These are phyloP conservation scores for Magnolia sinica DNA, from an alignment of 164 flowering plant genomes.

Conservation along the genomic window DNA sequence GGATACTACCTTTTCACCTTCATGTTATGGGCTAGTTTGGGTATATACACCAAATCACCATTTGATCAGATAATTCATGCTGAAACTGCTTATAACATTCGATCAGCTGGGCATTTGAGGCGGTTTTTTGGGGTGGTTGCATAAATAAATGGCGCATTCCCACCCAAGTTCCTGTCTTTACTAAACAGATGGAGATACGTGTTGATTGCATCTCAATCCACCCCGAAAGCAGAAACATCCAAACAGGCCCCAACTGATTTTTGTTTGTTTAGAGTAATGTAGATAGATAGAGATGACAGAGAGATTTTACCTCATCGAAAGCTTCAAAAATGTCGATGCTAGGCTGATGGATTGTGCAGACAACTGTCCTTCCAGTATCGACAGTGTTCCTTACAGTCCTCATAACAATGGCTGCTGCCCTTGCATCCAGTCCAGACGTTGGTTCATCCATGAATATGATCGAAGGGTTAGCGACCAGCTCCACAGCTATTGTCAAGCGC, in stretches of 20 bases:
- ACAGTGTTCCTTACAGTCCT: slow-evolving; percentile 97
- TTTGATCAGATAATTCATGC: neutral
- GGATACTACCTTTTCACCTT: neutral
- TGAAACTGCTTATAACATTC: neutral
- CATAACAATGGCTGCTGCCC: slow-evolving; percentile 99
- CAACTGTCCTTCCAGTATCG: slow-evolving; percentile 97
- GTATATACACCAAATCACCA: neutral
- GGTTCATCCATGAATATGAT: slow-evolving; percentile 99
- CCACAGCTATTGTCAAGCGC: slow-evolving; percentile 97
- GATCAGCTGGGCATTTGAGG: neutral
- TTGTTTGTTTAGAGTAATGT: too few relatives aligned
- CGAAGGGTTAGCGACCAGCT: slow-evolving; percentile 99
- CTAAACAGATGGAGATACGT: neutral
- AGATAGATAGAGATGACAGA: slow-evolving; percentile 4
- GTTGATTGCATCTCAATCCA: neutral
- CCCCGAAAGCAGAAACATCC: neutral
- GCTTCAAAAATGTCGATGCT: slow-evolving; percentile 99
- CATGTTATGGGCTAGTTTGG: neutral
- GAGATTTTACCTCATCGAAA: slow-evolving; percentile 72
- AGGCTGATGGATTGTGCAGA: slow-evolving; percentile 98
- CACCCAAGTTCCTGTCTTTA: neutral
- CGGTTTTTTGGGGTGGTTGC: neutral
- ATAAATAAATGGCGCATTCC: neutral
- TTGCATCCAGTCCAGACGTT: slow-evolving; percentile 98
- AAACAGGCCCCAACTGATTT: too few relatives aligned